phyloP scores from a whole-genome alignment of 345 rosid species.

The Diplotaxis tenuifolia region DNA sequence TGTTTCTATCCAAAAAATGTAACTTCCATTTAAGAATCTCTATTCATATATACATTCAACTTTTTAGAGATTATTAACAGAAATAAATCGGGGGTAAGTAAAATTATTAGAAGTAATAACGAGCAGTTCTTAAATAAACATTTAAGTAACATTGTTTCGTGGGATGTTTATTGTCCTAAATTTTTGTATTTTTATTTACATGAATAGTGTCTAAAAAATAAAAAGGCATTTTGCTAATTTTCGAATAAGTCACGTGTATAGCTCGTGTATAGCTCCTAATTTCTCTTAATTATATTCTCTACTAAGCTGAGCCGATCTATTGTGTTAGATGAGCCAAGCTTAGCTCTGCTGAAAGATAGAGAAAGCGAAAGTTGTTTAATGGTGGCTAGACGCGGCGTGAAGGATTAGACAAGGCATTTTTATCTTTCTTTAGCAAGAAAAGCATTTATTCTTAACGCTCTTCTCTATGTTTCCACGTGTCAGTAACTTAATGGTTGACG shows the following conservation, averaged over 20 bases:
- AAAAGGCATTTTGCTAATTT: no score
- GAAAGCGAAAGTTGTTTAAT: slow-evolving; percentile 30
- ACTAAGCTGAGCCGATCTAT: background rate
- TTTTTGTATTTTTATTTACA: no score
- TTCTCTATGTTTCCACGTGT: slow-evolving; percentile 23
- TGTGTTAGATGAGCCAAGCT: background rate
- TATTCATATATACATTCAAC: no score
- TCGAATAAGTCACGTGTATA: no score
- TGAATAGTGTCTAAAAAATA: no score
- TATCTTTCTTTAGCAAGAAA: slow-evolving; percentile 13
- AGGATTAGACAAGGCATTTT: slow-evolving; percentile 38
- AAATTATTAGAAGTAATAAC: background rate
- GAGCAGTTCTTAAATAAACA: background rate
- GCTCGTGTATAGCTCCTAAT: no score
- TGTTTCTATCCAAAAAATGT: no score
- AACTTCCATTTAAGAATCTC: no score
- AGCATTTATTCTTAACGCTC: slow-evolving; percentile 32
- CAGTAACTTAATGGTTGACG: background rate
- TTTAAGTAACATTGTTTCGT: background rate
- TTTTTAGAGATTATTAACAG: background rate
- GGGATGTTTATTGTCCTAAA: background rate
- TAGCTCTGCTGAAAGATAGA: slow-evolving; percentile 16
- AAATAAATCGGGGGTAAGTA: no score
- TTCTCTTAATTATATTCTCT: background rate
- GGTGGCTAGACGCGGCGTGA: slow-evolving; percentile 42